Evolutionary conservation across 2,329 filamentous ascomycete species (phyloP), one percentile per base, ranked within the genome.

Genomic region (Talaromyces sp.): DNA sequence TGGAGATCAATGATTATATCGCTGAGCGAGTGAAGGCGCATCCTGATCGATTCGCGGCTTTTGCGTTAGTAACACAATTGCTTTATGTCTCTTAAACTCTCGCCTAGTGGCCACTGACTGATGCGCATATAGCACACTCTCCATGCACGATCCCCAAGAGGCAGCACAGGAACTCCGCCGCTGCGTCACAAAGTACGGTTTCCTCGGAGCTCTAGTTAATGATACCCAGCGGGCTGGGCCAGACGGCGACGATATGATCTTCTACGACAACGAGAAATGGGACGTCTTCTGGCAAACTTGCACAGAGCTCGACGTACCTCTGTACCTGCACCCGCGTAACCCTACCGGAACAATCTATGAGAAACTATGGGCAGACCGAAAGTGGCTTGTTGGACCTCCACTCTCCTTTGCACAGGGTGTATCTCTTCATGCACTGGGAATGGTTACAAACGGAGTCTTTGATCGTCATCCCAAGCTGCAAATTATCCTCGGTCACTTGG

Each of bases 241-340:
- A 0, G 81, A 85, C 52, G 84, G 83, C 33, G 82, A 86, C 51
- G 78, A 79, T 20, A 81, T 84, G 75, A 73, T 87, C 65, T 87
- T 86, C 71, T 88, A 87, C 70, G 86, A 88, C 63, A 73, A 77
- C 8, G 75, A 80, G 0, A 78, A 82, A 54, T 88, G 80, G 77
- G 70, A 73, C 29, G 67, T 79, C 19, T 87, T 88, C 75, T 87
- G 85, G 85, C 64, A 75, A 11, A 80, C 78, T 0, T 77, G 80
- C 8, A 76, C 75, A 1, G 81, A 86, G 39, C 78, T 88, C 0
- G 82, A 86, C 51, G 84, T 86, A 0, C 84, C 85, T 0, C 77
- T 88, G 44, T 88, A 87, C 62, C 74, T 88, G 1, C 85, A 88
- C 66, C 85, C 84, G 0, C 75, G 80, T 43, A 79, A 80, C 57